phyloP scores from a whole-genome alignment of 208 protist species.

The Naegleria lovaniensis region DNA sequence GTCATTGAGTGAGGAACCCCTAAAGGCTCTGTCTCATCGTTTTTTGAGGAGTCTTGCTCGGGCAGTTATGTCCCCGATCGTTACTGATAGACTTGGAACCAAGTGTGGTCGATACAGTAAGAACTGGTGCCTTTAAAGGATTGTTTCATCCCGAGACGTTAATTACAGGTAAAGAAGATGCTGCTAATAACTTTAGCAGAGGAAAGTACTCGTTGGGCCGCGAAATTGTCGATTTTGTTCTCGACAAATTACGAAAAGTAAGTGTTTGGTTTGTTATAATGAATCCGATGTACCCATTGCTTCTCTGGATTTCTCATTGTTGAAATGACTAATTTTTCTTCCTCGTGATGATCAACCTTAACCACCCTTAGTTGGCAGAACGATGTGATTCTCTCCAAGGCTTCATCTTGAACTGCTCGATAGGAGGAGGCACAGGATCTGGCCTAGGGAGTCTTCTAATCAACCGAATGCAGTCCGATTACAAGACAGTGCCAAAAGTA shows the following conservation, averaged over 20 bases:
- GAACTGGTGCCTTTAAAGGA: constrained; percentile 82
- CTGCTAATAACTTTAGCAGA: constrained; percentile 95
- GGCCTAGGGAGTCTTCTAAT: constrained; percentile 93
- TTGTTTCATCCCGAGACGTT: constrained; percentile 95
- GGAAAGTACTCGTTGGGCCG: constrained; percentile 96
- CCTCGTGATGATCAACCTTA: no score
- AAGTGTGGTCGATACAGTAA: constrained; percentile 89
- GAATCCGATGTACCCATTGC: no score
- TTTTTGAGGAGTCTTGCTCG: constrained; percentile 81
- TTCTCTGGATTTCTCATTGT: no score
- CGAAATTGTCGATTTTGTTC: constrained; percentile 84
- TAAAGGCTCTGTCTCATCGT: constrained; percentile 75
- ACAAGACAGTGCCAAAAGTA: constrained; percentile 96
- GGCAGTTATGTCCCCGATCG: constrained; percentile 83
- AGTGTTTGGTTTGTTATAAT: no score
- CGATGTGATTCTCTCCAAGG: constrained; percentile 95
- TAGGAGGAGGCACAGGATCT: constrained; percentile 97
- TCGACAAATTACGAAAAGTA: constrained; percentile 92
- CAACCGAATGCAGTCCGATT: constrained; percentile 93
- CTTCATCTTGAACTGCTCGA: constrained; percentile 94
- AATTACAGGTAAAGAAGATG: constrained; percentile 93
- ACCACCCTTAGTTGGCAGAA: constrained; percentile 55
- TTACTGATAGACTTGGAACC: constrained; percentile 95
- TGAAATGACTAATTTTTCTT: no score
- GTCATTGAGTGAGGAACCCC: constrained; percentile 54